These are phyloP conservation scores for Colletotrichum truncatum DNA, from an alignment of 2,329 filamentous ascomycete species.

Conservation along the genomic window DNA sequence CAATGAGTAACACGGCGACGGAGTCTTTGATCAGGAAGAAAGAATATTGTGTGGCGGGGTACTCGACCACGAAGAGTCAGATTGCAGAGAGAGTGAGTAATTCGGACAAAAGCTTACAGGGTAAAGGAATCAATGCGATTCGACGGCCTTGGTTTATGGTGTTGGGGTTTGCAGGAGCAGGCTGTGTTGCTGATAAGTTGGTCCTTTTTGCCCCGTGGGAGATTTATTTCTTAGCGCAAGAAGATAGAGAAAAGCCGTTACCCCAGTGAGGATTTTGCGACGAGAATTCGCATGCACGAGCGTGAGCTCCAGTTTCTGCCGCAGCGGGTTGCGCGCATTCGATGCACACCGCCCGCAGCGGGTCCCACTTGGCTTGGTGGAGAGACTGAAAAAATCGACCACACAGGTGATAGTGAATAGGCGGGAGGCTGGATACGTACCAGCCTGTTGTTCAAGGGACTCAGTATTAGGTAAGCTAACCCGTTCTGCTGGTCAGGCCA, in stretches of 20 bases:
- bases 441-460: not conserved
- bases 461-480: not conserved
- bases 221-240: constrained; percentile 10
- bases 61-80: constrained; percentile 9
- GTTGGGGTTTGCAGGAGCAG: not conserved
- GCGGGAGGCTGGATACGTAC: constrained; percentile 11
- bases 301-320: constrained; percentile 31
- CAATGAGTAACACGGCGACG: constrained; percentile 1
- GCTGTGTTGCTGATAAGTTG: not conserved
- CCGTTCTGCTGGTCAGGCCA: not conserved
- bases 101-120: constrained; percentile 18
- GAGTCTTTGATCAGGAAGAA: not conserved
- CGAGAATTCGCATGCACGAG: constrained; percentile 30
- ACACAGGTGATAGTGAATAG: constrained; percentile 3
- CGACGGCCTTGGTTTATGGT: not conserved
- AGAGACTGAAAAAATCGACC: constrained; percentile 27
- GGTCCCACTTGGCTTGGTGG: constrained; percentile 19
- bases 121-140: not conserved
- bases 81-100: constrained; percentile 14
- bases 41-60: constrained; percentile 27
- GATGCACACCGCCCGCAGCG: constrained; percentile 28
- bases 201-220: not conserved
- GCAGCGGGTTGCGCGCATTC: constrained; percentile 16
- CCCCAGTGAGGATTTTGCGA: constrained; percentile 30
- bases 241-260: constrained; percentile 8